A percentile compares a stretch with the other conserved stretches of the same genome.
Conservation (phyloP, 345 rosid genomes). For the Ricinus communis region DNA sequence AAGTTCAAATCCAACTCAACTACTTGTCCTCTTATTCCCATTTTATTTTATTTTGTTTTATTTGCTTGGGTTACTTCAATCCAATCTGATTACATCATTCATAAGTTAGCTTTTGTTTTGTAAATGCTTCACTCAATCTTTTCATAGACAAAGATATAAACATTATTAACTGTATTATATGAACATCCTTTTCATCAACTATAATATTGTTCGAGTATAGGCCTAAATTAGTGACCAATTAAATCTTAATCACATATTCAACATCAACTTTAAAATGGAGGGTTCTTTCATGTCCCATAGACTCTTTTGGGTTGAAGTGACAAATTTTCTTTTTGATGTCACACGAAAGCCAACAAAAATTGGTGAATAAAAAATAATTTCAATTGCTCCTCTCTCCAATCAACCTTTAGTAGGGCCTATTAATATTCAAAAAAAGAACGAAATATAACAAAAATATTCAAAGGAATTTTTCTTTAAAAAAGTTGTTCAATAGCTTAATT, state of each 20-base stretch:
- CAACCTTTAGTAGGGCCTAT: neutral
- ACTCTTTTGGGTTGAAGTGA: too few relatives aligned
- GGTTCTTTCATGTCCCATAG: too few relatives aligned
- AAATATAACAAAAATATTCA: constrained; percentile 6
- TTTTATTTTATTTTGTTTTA: too few relatives aligned
- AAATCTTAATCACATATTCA: too few relatives aligned
- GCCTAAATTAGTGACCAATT: too few relatives aligned
- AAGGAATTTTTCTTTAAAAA: neutral
- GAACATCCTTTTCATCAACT: neutral
- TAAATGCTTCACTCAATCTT: neutral
- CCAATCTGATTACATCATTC: neutral
- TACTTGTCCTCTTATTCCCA: neutral
- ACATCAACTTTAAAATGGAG: too few relatives aligned
- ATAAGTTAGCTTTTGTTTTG: neutral
- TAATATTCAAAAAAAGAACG: neutral
- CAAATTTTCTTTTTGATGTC: neutral
- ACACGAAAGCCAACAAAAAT: constrained; percentile 4
- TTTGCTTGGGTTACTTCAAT: too few relatives aligned
- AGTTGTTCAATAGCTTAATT: neutral
- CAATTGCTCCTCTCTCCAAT: constrained; percentile 10
- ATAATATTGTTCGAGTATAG: neutral
- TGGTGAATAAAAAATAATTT: neutral
- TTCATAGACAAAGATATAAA: neutral
- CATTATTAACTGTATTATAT: neutral
- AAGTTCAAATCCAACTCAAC: constrained; percentile 15